Evolutionary conservation across 306 rosid genomes (phyloP), one percentile per base, ranked within the genome.

Genomic region (Fragaria vesca): DNA sequence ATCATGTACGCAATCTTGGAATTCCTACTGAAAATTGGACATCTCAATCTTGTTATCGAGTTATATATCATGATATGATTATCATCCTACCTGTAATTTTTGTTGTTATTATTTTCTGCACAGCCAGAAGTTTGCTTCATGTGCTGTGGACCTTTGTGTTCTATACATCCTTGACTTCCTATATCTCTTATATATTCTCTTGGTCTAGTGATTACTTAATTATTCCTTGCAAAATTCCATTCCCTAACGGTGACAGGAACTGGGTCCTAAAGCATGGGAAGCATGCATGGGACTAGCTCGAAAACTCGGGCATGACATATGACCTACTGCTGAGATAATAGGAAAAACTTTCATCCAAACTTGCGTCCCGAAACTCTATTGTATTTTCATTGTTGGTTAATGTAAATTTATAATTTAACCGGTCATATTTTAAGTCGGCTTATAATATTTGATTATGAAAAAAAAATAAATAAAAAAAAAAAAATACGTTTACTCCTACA

Each of bases 81-180:
- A 28, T 26, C 52, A 16, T 24, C 16, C 40, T 26, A 58, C 28
- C 0, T 43, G 34, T 51, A 58, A 58, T 57, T 21, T 42, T 58
- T 74, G 36, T 55, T 73, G 7, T 62, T 46, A 46, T 0, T n/a
- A 55, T 18, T 55, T 8, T 46, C 11, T 36, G 12, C 32, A 16
- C 47, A 75, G 32, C 46, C 8, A 74, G 45, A 43, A 45, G 36
- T 32, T 32, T 18, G 78, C 46, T 28, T 75, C 24, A 61, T 62
- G 51, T 75, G 51, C 51, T 12, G 12, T 61, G 69, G 69, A 57
- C 54, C 69, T 40, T 12, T 34, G 63, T 40, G 12, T 5, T 52
- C 10, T 20, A 20, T n/a, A 6, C 24, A 16, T 74, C 54, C 30
- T 73, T 13, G 69, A n/a, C 69, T 43, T 8, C 36, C 30, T 13